Evolutionary conservation across 2,329 filamentous ascomycete species (phyloP).

Genomic region (Aspergillus ruber): DNA sequence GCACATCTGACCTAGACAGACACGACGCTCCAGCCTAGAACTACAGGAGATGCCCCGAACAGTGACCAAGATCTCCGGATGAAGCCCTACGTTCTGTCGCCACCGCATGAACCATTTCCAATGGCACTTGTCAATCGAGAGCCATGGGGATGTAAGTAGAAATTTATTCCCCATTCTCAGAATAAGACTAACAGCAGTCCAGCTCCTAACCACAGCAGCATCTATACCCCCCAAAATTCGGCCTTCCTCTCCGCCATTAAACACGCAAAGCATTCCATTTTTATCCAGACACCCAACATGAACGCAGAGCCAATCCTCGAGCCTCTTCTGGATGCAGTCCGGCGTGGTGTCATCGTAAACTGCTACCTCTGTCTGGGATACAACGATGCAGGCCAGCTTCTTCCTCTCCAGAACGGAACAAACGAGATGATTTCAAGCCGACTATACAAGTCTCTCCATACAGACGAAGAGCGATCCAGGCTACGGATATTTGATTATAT

Average conservation of each 20-base stretch:
- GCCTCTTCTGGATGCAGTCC: conserved; percentile 58
- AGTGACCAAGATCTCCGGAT: conserved; percentile 50
- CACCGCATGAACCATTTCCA: conserved; percentile 52
- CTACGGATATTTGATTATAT: conserved; percentile 66
- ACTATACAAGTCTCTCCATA: conserved; percentile 53
- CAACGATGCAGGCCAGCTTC: conserved; percentile 69
- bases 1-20: conserved; percentile 25
- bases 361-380: conserved; percentile 73
- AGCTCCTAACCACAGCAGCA: conserved; percentile 53
- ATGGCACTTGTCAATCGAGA: conserved; percentile 66
- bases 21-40: conserved; percentile 49
- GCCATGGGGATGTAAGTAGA: conserved; percentile 51
- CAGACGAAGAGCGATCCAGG: conserved; percentile 40
- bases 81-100: conserved; percentile 59
- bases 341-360: conserved; percentile 60
- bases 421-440: conserved; percentile 64
- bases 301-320: conserved; percentile 64
- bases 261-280: conserved; percentile 58
- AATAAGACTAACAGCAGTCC: neutral
- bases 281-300: conserved; percentile 72
- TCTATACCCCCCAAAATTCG: conserved; percentile 66
- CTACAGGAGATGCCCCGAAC: conserved; percentile 50
- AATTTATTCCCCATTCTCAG: neutral
- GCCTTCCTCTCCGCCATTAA: conserved; percentile 65
- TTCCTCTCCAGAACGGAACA: conserved; percentile 68